A percentile compares a stretch with the other conserved stretches of the same genome.
Conservation (phyloP, 2,329 filamentous ascomycete species). For the Colletotrichum zoysiae region DNA sequence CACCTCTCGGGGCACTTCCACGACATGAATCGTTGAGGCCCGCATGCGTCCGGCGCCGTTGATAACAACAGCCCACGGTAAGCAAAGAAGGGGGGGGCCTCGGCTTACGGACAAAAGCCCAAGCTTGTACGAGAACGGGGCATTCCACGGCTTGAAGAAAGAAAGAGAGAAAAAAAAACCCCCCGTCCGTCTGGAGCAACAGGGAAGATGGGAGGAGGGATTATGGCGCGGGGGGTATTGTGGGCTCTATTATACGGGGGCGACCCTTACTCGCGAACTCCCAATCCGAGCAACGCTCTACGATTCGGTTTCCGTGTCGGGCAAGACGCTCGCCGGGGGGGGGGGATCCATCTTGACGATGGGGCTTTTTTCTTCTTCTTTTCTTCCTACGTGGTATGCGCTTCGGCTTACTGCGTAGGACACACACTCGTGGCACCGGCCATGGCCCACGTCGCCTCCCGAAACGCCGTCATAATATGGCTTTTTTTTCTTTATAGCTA, state of each 20-base stretch:
- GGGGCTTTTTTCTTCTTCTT: background rate
- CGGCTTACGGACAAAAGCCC: background rate
- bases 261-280: constrained; percentile 24
- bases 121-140: background rate
- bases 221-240: background rate
- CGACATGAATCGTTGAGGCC: background rate
- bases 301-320: constrained; percentile 33
- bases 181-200: background rate
- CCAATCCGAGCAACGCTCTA: background rate
- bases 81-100: too few relatives aligned
- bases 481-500: background rate
- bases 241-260: background rate
- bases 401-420: background rate
- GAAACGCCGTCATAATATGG: background rate
- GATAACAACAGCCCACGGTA: too few relatives aligned
- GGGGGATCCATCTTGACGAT: constrained; percentile 10
- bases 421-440: background rate
- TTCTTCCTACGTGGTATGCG: background rate
- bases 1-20: background rate
- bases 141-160: background rate
- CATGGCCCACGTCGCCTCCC: background rate
- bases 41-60: background rate
- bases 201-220: too few relatives aligned
- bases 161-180: too few relatives aligned
- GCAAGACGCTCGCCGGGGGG: constrained; percentile 29